A percentile compares a stretch with the other conserved stretches of the same genome.
Conservation (phyloP, 1,284 basidiomycete genomes). For the Wolfiporia cocos region DNA sequence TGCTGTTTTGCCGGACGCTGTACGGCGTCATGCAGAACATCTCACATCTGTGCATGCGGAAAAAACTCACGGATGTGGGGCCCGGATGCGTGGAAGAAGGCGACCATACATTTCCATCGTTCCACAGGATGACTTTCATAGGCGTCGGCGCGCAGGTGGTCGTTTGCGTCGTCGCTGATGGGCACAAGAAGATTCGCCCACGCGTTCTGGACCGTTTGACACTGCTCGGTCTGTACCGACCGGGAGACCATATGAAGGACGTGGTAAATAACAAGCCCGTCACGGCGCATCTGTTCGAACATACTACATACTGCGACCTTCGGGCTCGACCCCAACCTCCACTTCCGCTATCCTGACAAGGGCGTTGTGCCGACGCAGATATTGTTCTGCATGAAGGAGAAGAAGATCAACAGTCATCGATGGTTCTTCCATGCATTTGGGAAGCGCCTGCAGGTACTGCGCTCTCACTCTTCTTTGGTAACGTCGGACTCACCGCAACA, state of each 20-base stretch:
- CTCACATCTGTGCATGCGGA: constrained; percentile 85
- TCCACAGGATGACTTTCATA: neutral
- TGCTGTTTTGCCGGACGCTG: constrained; percentile 89
- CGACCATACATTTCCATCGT: constrained; percentile 18
- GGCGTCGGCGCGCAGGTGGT: constrained; percentile 58
- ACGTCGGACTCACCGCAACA: constrained; percentile 51
- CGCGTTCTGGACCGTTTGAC: constrained; percentile 92
- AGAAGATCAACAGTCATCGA: constrained; percentile 94
- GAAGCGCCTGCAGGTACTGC: constrained; percentile 62
- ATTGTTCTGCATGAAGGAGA: constrained; percentile 91
- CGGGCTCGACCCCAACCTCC: constrained; percentile 81
- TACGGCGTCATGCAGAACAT: constrained; percentile 96
- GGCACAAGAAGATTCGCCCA: constrained; percentile 88
- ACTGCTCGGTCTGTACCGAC: constrained; percentile 74
- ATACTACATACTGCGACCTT: constrained; percentile 94
- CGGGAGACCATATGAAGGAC: constrained; percentile 84
- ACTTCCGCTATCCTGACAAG: constrained; percentile 94
- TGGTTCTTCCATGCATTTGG: constrained; percentile 96
- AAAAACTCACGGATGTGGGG: constrained; percentile 97
- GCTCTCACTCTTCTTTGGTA: neutral
- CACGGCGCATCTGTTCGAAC: constrained; percentile 93
- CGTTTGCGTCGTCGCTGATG: constrained; percentile 94
- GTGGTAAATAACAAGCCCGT: constrained; percentile 84
- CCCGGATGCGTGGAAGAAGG: constrained; percentile 95
- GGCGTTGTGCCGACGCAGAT: constrained; percentile 93